A percentile compares a stretch with the other conserved stretches of the same genome.
phyloP scores from a whole-genome alignment of 1,284 basidiomycete species.

The Ganoderma multipileum region DNA sequence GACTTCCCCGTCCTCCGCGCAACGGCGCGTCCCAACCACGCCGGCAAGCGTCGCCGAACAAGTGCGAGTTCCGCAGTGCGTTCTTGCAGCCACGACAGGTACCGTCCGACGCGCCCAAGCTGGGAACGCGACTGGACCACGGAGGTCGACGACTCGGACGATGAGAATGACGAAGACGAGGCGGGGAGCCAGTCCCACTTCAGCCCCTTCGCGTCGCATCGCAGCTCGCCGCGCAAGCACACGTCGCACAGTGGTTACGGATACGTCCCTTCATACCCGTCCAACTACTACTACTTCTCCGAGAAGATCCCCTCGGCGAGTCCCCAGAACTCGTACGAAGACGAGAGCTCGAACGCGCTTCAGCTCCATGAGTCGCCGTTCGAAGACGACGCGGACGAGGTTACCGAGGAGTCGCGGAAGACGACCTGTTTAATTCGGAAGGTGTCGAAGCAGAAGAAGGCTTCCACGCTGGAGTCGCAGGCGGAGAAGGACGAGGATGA shows the following conservation, averaged over 20 bases:
- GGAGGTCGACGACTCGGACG: conserved; percentile 38
- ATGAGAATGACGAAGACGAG: conserved; percentile 45
- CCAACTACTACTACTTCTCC: conserved; percentile 33
- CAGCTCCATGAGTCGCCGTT: conserved; percentile 34
- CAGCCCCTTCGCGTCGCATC: conserved; percentile 34
- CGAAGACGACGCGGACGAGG: conserved; percentile 30
- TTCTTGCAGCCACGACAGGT: conserved; percentile 36
- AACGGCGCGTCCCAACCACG: conserved; percentile 29
- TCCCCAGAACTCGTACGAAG: conserved; percentile 36
- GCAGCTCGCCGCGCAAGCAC: conserved; percentile 31
- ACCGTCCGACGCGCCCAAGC: conserved; percentile 35
- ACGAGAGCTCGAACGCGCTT: conserved; percentile 34
- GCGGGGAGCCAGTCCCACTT: conserved; percentile 37
- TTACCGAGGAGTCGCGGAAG: conserved; percentile 27
- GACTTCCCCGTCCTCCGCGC: conserved; percentile 57
- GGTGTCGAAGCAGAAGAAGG: conserved; percentile 30
- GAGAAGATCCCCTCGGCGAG: conserved; percentile 33
- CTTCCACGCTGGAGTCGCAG: conserved; percentile 14
- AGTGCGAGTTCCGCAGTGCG: conserved; percentile 33
- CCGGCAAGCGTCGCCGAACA: conserved; percentile 30
- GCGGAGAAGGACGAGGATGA: conserved; percentile 26
- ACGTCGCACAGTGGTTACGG: conserved; percentile 27
- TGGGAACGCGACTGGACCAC: conserved; percentile 44
- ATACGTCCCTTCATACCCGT: conserved; percentile 25
- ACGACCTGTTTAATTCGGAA: conserved; percentile 26